These are phyloP conservation scores for Candida ortonii DNA, from an alignment of 805 yeast species.

Conservation along the genomic window DNA sequence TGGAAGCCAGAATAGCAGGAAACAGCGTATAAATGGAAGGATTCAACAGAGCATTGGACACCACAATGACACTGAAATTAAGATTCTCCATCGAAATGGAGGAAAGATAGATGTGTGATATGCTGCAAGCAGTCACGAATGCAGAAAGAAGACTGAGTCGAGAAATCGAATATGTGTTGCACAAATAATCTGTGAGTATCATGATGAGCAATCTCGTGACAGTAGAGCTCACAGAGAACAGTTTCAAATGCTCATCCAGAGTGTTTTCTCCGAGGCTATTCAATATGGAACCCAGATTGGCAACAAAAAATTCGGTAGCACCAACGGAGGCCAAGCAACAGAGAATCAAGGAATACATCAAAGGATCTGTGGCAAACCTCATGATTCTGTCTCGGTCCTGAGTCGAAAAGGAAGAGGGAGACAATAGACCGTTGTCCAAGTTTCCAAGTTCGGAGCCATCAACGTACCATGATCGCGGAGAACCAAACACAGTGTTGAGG, in stretches of 20 bases:
- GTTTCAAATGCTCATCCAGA: conserved; percentile 25
- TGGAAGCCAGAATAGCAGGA: conserved; percentile 78
- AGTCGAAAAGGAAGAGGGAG: conserved; percentile 24
- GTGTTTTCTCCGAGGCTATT: conserved; percentile 18
- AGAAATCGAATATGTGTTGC: conserved; percentile 28
- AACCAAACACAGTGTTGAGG: conserved; percentile 23
- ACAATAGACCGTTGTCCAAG: conserved; percentile 30
- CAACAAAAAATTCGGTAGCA: conserved; percentile 81
- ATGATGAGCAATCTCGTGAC: conserved; percentile 66
- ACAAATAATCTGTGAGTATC: conserved; percentile 59
- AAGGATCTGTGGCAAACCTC: conserved; percentile 39
- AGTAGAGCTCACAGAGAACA: conserved; percentile 63
- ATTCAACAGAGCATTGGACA: conserved; percentile 36
- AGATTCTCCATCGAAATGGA: conserved; percentile 20
- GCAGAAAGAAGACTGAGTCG: conserved; percentile 28
- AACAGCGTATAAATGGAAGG: conserved; percentile 84
- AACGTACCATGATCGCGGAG: conserved; percentile 31
- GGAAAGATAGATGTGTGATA: conserved; percentile 31
- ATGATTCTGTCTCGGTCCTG: conserved; percentile 13
- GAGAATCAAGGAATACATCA: conserved; percentile 62
- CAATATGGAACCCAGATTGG: conserved; percentile 63
- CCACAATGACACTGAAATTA: conserved; percentile 24
- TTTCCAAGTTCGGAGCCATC: conserved; percentile 23
- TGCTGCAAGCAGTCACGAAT: conserved; percentile 27
- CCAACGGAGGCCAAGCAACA: conserved; percentile 73